A percentile compares a stretch with the other conserved stretches of the same genome.
phyloP scores from a whole-genome alignment of 352 stramenopile species.

The Pythium grandisporangium region DNA sequence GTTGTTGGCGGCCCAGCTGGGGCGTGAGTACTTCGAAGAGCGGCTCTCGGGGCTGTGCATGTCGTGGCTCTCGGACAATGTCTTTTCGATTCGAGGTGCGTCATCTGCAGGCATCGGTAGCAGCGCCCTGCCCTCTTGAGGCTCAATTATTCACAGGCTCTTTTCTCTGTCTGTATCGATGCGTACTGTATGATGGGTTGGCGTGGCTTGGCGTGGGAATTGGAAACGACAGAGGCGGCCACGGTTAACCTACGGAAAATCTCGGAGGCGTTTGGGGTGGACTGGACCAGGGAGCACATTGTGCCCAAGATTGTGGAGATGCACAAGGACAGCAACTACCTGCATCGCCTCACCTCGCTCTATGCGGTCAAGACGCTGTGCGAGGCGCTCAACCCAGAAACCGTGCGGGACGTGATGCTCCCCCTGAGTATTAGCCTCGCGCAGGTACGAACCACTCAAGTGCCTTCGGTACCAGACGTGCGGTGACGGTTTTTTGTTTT shows the following conservation, averaged over 20 bases:
- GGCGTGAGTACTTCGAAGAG: conserved; percentile 94
- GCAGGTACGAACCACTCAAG: conserved; percentile 36
- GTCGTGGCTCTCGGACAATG: conserved; percentile 95
- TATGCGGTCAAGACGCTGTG: conserved; percentile 82
- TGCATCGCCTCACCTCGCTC: conserved; percentile 91
- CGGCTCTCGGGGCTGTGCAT: conserved; percentile 93
- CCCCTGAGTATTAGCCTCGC: conserved; percentile 90
- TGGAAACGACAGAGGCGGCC: conserved; percentile 71
- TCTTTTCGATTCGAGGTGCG: conserved; percentile 92
- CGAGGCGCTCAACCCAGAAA: conserved; percentile 62
- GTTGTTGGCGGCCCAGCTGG: conserved; percentile 93
- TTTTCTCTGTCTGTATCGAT: not conserved
- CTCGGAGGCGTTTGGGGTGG: conserved; percentile 91
- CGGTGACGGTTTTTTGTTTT: too few species aligned
- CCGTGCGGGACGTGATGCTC: conserved; percentile 83
- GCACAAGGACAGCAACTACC: conserved; percentile 90
- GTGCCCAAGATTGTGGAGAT: conserved; percentile 93
- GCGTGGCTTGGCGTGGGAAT: not conserved
- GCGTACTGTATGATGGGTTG: too few species aligned
- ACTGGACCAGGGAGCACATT: conserved; percentile 92
- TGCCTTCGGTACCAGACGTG: too few species aligned
- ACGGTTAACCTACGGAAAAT: conserved; percentile 94
- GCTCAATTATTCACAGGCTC: not conserved
- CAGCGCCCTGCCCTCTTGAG: not conserved
- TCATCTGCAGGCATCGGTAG: too few species aligned